Base-by-base conservation (phyloP, 352 stramenopile genomes). In the Phytopythium cucurbitacearum region DNA sequence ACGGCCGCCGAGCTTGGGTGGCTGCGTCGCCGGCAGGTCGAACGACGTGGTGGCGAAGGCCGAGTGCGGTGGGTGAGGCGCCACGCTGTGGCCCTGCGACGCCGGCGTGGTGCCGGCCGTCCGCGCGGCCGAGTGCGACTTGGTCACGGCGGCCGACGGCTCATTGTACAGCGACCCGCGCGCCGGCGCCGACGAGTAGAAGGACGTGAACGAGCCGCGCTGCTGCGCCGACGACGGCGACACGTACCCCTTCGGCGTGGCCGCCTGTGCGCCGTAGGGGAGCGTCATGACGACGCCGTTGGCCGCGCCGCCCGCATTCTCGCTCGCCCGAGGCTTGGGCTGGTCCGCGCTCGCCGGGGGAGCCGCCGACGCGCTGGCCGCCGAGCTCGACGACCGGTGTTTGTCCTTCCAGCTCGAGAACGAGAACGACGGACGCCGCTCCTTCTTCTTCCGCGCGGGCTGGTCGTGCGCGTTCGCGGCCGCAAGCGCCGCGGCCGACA, bases 361-460 rank as follows among this genome's bases (percentile, higher is more conserved):
- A 33, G 13, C 6, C 21, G 9, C 8, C 6, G 45, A 28, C 10
- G 45, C 7, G 6, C 13, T 4, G 16, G 43, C 4, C 8, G 8
- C 43, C 21, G 43, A 49, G 21, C 12, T n/a, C 8, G 43, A 49
- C 43, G 43, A 52, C 15, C 69, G 70, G 40, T 71, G 66, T 47
- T 74, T 73, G 12, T 85, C 71, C 51, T 73, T 77, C 43, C 63
- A 69, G 3, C 61, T 67, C 21, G 77, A 76, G 32, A 76, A 81
- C 44, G 76, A 84, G 53, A 76, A 82, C 40, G 71, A 82, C 51
- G 66, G 62, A 3, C 73, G 71, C 2, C 67, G 63, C 48, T 79
- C 66, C 53, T 79, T 77, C 61, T 83, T 78, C 56, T 71, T 73
- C 36, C 53, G 41, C 13, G 52, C 52, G 12, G 33, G 13, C 12